Percentiles rank a stretch among this genome's conserved stretches.
phyloP scores from a whole-genome alignment of 2,329 filamentous ascomycete species.

The Ophiosphaerella narmari region DNA sequence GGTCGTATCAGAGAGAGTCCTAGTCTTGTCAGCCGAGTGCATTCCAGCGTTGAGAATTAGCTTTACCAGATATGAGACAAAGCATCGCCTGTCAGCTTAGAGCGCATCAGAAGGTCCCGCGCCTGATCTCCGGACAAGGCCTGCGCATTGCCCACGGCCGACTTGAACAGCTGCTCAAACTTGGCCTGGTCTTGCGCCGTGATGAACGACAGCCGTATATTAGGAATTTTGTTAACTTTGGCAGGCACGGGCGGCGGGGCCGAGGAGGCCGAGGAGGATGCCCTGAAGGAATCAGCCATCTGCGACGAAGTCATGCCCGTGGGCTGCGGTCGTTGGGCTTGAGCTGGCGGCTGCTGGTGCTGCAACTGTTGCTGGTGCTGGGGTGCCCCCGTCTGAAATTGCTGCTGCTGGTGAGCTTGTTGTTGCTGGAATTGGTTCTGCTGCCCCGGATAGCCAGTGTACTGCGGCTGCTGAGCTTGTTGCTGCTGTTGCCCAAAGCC shows the following conservation, averaged over 20 bases:
- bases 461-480: conserved; percentile 50
- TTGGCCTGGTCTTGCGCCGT: conserved; percentile 93
- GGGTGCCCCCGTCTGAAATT: conserved; percentile 49
- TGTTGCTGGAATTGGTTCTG: conserved; percentile 54
- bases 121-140: conserved; percentile 92
- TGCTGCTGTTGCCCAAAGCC: conserved; percentile 54
- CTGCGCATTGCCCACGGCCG: conserved; percentile 81
- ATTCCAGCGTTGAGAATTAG: conserved; percentile 18
- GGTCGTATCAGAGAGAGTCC: conserved; percentile 92
- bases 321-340: conserved; percentile 58
- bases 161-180: conserved; percentile 97
- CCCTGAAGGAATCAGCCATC: conserved; percentile 67
- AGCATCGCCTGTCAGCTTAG: conserved; percentile 82
- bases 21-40: conserved; percentile 45
- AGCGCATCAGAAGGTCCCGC: conserved; percentile 83
- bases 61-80: conserved; percentile 89
- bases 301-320: conserved; percentile 66
- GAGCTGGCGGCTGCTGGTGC: conserved; percentile 58
- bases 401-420: conserved; percentile 57
- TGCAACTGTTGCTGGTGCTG: conserved; percentile 67
- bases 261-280: conserved; percentile 29
- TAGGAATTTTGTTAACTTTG: conserved; percentile 80
- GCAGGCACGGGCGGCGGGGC: conserved; percentile 67
- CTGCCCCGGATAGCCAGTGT: conserved; percentile 55
- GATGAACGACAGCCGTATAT: conserved; percentile 92